phyloP scores from a whole-genome alignment of 1,139 yeast genomes.

The Candida sojae region DNA sequence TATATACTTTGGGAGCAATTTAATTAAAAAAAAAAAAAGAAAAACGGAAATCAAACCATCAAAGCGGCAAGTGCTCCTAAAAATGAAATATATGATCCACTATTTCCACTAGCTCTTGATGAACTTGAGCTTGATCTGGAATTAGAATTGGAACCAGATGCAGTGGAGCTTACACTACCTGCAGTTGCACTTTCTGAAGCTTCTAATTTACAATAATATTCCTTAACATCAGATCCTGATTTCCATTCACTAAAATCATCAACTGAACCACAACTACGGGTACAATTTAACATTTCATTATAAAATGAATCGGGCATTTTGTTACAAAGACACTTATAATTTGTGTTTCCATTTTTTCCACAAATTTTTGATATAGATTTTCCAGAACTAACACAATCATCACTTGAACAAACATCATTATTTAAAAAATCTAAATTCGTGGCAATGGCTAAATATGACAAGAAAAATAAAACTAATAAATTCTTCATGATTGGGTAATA shows the following conservation, averaged over 20 bases:
- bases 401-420: not conserved
- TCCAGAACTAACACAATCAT: not conserved
- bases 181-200: not conserved
- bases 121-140: no score
- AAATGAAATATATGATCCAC: no score
- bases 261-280: not conserved
- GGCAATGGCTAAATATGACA: not conserved
- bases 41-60: not conserved
- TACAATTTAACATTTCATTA: not conserved
- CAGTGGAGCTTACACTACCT: no score
- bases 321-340: not conserved
- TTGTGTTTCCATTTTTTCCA: not conserved
- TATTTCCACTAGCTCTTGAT: no score
- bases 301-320: not conserved
- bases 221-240: not conserved
- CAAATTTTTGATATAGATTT: not conserved
- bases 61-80: no score
- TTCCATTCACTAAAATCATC: not conserved
- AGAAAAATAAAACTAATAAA: not conserved
- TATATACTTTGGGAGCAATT: no score
- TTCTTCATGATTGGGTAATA: no score
- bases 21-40: not conserved
- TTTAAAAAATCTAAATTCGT: not conserved
- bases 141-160: no score
- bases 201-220: not conserved